phyloP scores from a whole-genome alignment of 495 filamentous ascomycete genomes.

The Aspergillus egyptiacus region DNA sequence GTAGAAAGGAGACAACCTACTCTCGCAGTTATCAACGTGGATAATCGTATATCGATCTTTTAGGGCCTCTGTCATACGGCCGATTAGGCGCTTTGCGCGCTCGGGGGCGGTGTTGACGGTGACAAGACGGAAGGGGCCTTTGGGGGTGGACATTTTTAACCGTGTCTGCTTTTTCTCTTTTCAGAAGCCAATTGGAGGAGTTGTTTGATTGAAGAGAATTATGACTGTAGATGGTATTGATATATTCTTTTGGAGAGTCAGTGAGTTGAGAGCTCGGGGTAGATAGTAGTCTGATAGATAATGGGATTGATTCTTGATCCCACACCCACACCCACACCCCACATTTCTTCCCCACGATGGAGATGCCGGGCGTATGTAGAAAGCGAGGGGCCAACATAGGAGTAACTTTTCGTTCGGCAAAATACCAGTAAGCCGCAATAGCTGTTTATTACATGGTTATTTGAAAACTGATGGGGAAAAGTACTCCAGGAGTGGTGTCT shows the following conservation, averaged over 20 bases:
- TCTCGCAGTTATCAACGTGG: conserved; percentile 52
- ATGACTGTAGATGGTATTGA: too few relatives aligned
- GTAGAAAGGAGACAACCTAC: conserved; percentile 27
- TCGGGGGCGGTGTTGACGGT: conserved; percentile 67
- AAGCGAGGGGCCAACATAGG: too few relatives aligned
- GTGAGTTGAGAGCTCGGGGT: neutral
- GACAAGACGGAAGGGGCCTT: conserved; percentile 56
- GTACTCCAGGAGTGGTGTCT: too few relatives aligned
- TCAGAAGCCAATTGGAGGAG: too few relatives aligned
- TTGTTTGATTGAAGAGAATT: too few relatives aligned
- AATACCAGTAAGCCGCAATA: too few relatives aligned
- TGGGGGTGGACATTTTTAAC: conserved; percentile 40
- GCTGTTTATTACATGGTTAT: too few relatives aligned
- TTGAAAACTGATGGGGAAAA: too few relatives aligned
- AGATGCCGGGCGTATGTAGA: neutral
- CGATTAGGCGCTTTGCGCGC: conserved; percentile 56
- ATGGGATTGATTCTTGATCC: too few relatives aligned
- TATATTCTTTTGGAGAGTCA: too few relatives aligned
- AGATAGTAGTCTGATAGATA: neutral
- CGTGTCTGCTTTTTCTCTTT: neutral
- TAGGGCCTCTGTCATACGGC: conserved; percentile 50
- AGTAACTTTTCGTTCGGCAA: too few relatives aligned
- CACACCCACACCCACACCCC: neutral
- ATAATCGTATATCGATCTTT: conserved; percentile 56
- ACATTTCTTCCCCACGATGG: conserved; percentile 2